phyloP scores from a whole-genome alignment of 345 rosid species.

The Gynandropsis gynandra region DNA sequence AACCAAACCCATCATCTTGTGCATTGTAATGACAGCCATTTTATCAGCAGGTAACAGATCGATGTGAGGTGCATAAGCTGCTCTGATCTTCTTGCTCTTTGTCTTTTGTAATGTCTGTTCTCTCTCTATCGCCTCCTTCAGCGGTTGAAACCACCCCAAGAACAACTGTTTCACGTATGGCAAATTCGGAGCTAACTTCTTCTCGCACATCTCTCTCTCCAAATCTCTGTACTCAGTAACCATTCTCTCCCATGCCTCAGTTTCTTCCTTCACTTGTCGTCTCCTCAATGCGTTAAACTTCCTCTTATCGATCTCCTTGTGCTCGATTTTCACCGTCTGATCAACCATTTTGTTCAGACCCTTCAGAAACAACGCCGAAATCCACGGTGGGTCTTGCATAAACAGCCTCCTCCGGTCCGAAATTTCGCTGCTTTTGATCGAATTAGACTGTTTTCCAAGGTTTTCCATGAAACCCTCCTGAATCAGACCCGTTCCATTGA shows the following conservation, averaged over 20 bases:
- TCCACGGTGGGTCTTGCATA: conserved; percentile 78
- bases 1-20: conserved; percentile 80
- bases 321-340: conserved; percentile 42
- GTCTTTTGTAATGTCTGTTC: conserved; percentile 65
- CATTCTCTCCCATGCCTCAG: conserved; percentile 87
- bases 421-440: conserved; percentile 22
- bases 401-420: conserved; percentile 34
- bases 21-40: conserved; percentile 93
- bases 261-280: conserved; percentile 78
- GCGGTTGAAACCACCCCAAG: conserved; percentile 86
- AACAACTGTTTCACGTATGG: conserved; percentile 74
- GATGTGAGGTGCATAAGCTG: conserved; percentile 74
- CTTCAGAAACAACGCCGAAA: conserved; percentile 57
- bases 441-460: conserved; percentile 25
- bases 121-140: conserved; percentile 63
- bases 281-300: conserved; percentile 59
- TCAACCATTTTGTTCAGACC: conserved; percentile 41
- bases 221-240: conserved; percentile 67
- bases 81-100: conserved; percentile 51
- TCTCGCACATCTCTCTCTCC: conserved; percentile 75
- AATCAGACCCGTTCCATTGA: conserved; percentile 17
- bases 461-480: conserved; percentile 28
- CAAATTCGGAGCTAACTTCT: conserved; percentile 70
- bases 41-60: conserved; percentile 79
- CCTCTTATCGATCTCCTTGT: conserved; percentile 46